phyloP scores from a whole-genome alignment of 1,284 basidiomycete species.

The Ustilago esculenta region DNA sequence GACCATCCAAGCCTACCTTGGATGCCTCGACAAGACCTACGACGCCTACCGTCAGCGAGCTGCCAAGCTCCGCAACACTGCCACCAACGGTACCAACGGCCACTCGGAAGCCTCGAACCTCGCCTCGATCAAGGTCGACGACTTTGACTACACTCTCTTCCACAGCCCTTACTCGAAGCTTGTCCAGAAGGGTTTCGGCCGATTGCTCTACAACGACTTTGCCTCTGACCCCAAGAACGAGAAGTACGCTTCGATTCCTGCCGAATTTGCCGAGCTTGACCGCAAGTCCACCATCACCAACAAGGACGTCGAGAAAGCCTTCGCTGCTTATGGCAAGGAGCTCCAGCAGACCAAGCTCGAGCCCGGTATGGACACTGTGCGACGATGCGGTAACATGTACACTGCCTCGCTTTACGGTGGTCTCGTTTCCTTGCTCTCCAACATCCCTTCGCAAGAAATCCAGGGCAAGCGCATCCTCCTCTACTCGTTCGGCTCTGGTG shows the following conservation, averaged over 20 bases:
- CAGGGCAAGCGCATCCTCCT: conserved; percentile 74
- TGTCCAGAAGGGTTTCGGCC: conserved; percentile 96
- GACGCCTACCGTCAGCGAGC: conserved; percentile 85
- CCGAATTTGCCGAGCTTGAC: conserved; percentile 75
- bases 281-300: conserved; percentile 75
- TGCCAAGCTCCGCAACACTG: conserved; percentile 69
- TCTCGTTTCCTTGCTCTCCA: conserved; percentile 73
- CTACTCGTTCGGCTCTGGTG: conserved; percentile 94
- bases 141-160: conserved; percentile 89
- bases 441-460: conserved; percentile 53
- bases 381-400: conserved; percentile 88
- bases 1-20: conserved; percentile 93
- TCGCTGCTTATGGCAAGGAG: conserved; percentile 58
- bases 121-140: conserved; percentile 74
- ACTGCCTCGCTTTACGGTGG: conserved; percentile 96
- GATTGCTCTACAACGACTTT: conserved; percentile 92
- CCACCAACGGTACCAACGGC: conserved; percentile 43
- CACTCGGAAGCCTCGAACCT: conserved; percentile 46
- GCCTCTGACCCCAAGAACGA: conserved; percentile 78
- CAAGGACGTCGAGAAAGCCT: conserved; percentile 89
- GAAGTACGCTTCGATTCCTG: conserved; percentile 76
- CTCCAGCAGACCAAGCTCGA: conserved; percentile 55
- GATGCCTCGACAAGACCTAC: conserved; percentile 91
- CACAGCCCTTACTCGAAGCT: conserved; percentile 92
- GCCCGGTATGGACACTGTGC: conserved; percentile 64